Conservation (phyloP, 2,329 filamentous ascomycete genomes). For the Aspergillus sp. region DNA sequence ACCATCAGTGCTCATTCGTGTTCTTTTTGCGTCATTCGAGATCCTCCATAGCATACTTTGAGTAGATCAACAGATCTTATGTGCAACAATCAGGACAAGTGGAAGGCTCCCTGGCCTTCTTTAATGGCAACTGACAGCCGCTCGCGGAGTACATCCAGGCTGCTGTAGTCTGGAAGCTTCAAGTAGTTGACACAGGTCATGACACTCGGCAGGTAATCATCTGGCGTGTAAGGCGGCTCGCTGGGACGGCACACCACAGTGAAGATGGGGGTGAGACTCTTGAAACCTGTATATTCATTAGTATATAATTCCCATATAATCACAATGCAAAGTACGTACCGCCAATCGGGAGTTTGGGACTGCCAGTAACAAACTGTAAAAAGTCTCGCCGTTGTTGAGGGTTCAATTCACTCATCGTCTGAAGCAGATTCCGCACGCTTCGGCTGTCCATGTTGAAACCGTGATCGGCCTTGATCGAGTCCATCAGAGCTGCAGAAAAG, state of each 20-base stretch:
- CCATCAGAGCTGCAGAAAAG: slow-evolving; percentile 72
- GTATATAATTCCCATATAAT: slow-evolving; percentile 18
- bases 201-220: slow-evolving; percentile 98
- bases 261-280: slow-evolving; percentile 95
- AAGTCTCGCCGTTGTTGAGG: slow-evolving; percentile 81
- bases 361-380: slow-evolving; percentile 95
- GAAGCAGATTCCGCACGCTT: slow-evolving; percentile 88
- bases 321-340: slow-evolving; percentile 58
- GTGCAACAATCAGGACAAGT: slow-evolving; percentile 66
- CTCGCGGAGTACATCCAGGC: slow-evolving; percentile 71
- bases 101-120: slow-evolving; percentile 97
- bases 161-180: slow-evolving; percentile 93
- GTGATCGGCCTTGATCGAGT: slow-evolving; percentile 98
- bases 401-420: slow-evolving; percentile 88
- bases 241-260: slow-evolving; percentile 99
- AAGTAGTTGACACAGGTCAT: slow-evolving; percentile 99
- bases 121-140: slow-evolving; percentile 83
- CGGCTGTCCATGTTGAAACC: slow-evolving; percentile 98
- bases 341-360: slow-evolving; percentile 96
- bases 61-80: not conserved
- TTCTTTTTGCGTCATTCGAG: not conserved
- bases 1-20: slow-evolving; percentile 1
- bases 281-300: slow-evolving; percentile 71
- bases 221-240: slow-evolving; percentile 86
- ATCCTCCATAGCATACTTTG: not conserved